Conservation (phyloP, 768 basidiomycete genomes). For the Termitomyces sp. region DNA sequence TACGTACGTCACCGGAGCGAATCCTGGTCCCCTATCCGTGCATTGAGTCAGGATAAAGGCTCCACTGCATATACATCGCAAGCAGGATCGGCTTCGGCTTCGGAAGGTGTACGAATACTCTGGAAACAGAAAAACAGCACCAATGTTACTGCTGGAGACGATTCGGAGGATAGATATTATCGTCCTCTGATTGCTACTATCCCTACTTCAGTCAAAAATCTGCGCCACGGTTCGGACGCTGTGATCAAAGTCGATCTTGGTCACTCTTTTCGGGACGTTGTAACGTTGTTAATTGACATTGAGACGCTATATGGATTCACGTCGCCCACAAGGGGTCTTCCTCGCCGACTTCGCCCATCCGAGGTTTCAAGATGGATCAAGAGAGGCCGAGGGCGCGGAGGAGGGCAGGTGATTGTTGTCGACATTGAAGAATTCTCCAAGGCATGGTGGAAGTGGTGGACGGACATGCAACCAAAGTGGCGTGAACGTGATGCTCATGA, state of each 20-base stretch:
- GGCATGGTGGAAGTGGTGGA: slow-evolving; percentile 9
- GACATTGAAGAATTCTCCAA: background rate
- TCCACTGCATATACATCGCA: background rate
- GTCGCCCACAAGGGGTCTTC: background rate
- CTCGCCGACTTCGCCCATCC: background rate
- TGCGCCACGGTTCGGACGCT: background rate
- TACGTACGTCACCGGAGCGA: background rate
- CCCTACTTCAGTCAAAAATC: background rate
- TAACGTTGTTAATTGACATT: background rate
- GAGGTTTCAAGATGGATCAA: background rate
- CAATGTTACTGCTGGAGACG: background rate
- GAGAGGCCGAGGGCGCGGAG: background rate
- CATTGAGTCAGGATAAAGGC: background rate
- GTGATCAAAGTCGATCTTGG: background rate
- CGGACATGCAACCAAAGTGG: slow-evolving; percentile 2
- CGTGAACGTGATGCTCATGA: background rate
- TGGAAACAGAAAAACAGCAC: background rate
- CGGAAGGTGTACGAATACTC: background rate
- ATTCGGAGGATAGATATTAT: background rate
- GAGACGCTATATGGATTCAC: background rate
- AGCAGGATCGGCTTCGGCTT: background rate
- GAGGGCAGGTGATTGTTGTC: background rate
- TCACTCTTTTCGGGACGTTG: background rate
- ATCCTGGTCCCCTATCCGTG: background rate
- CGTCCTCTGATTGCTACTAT: background rate